Conservation (phyloP, 208 protist genomes). For the Crithidia acanthocephali region DNA sequence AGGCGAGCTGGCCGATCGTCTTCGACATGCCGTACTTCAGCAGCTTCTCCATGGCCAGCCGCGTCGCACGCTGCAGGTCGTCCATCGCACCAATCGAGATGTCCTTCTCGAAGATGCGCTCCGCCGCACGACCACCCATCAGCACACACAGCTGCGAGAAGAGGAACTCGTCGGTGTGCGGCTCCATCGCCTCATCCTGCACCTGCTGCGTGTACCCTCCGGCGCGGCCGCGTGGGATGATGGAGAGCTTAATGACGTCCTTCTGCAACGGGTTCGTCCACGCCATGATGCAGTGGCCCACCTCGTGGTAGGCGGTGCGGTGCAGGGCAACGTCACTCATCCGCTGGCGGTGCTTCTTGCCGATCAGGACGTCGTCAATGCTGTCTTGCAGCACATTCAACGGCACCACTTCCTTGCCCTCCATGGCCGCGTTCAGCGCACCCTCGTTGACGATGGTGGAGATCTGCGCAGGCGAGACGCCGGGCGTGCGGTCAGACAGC, state of each 20-base stretch:
- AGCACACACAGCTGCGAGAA: slow-evolving; percentile 92
- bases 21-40: slow-evolving; percentile 92
- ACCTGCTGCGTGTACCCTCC: slow-evolving; percentile 94
- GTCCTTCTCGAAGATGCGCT: slow-evolving; percentile 86
- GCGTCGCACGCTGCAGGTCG: slow-evolving; percentile 90
- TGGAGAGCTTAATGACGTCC: slow-evolving; percentile 93
- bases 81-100: slow-evolving; percentile 93
- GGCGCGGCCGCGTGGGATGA: slow-evolving; percentile 89
- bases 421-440: slow-evolving; percentile 89
- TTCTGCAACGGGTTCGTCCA: slow-evolving; percentile 89
- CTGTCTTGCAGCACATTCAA: slow-evolving; percentile 80
- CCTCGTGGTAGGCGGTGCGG: slow-evolving; percentile 98
- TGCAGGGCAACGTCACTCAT: slow-evolving; percentile 85
- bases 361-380: slow-evolving; percentile 94
- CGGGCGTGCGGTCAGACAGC: slow-evolving; percentile 91
- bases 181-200: slow-evolving; percentile 90
- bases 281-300: slow-evolving; percentile 97
- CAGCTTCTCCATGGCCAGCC: slow-evolving; percentile 88
- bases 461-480: slow-evolving; percentile 95
- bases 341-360: slow-evolving; percentile 93
- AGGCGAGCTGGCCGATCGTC: slow-evolving; percentile 82
- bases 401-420: slow-evolving; percentile 75
- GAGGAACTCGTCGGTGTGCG: slow-evolving; percentile 85
- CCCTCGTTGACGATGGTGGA: slow-evolving; percentile 98
- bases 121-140: slow-evolving; percentile 89